These are phyloP conservation scores for Vickermania ingenoplastis DNA, from an alignment of 208 protist genomes.

Conservation along the genomic window DNA sequence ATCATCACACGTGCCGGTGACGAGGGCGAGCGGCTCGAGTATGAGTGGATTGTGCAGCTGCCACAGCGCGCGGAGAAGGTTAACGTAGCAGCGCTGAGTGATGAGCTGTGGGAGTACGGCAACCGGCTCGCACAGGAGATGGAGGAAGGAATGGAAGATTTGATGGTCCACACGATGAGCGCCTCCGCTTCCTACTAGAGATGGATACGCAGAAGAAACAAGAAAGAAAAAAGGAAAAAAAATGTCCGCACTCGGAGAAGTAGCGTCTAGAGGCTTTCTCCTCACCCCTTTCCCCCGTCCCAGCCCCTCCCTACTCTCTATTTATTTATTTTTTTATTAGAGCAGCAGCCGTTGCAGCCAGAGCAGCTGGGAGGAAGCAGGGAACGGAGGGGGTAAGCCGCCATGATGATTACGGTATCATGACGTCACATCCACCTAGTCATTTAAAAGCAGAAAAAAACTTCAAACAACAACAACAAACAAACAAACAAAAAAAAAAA, in stretches of 20 bases:
- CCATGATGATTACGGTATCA: too few relatives aligned
- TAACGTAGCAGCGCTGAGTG: conserved; percentile 40
- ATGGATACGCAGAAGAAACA: conserved; percentile 4
- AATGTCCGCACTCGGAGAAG: background rate
- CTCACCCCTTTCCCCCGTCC: too few relatives aligned
- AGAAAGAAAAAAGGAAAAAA: conserved; percentile 10
- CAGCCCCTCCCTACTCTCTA: too few relatives aligned
- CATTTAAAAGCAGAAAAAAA: too few relatives aligned
- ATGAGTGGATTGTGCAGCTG: conserved; percentile 80
- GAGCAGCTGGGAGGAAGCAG: too few relatives aligned
- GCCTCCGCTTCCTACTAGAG: conserved; percentile 33
- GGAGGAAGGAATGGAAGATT: conserved; percentile 73
- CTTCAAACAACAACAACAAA: too few relatives aligned
- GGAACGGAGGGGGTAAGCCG: too few relatives aligned
- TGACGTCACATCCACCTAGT: too few relatives aligned
- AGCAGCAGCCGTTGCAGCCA: too few relatives aligned
- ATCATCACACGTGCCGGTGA: conserved; percentile 78
- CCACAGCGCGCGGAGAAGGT: conserved; percentile 65
- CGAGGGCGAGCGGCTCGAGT: conserved; percentile 80
- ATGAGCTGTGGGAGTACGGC: conserved; percentile 72
- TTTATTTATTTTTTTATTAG: too few relatives aligned
- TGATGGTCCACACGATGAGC: conserved; percentile 70
- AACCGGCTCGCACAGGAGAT: conserved; percentile 50
- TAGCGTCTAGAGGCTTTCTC: background rate
- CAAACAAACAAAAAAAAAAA: too few relatives aligned